Evolutionary conservation across 495 filamentous ascomycete species (phyloP).

Genomic region (Neohortaea acidophila): DNA sequence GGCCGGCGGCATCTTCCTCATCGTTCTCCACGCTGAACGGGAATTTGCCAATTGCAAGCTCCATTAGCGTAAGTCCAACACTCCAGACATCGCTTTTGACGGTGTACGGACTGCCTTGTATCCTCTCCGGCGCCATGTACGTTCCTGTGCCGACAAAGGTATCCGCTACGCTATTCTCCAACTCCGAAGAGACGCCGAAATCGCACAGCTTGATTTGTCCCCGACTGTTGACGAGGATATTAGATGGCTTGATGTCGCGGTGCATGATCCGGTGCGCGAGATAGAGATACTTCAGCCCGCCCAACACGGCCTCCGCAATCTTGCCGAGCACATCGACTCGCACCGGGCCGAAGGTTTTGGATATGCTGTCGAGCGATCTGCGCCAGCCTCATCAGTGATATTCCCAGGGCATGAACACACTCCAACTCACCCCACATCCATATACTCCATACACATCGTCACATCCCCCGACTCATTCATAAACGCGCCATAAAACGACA

Average conservation of each 20-base stretch:
- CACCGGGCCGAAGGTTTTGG: constrained; percentile 83
- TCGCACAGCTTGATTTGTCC: constrained; percentile 96
- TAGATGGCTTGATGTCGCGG: constrained; percentile 95
- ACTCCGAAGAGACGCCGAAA: constrained; percentile 91
- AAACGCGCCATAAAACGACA: constrained; percentile 94
- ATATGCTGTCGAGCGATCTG: constrained; percentile 88
- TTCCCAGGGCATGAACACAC: background rate
- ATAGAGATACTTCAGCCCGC: constrained; percentile 88
- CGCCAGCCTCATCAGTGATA: background rate
- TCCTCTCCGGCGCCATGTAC: constrained; percentile 97
- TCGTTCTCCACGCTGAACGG: constrained; percentile 73
- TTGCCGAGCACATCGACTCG: constrained; percentile 98
- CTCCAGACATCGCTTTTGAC: constrained; percentile 99
- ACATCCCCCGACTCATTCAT: constrained; percentile 91
- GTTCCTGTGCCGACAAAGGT: constrained; percentile 97
- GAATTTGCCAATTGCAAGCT: constrained; percentile 90
- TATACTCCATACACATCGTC: constrained; percentile 99
- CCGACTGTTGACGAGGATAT: constrained; percentile 84
- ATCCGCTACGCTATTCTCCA: constrained; percentile 91
- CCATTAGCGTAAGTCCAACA: constrained; percentile 91
- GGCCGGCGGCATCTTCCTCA: constrained; percentile 51
- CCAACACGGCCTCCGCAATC: constrained; percentile 92
- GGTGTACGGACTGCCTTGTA: constrained; percentile 89
- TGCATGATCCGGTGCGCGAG: constrained; percentile 93
- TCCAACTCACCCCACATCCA: constrained; percentile 77